Conservation (phyloP, 306 rosid species). For the Dalbergia oliveri region DNA sequence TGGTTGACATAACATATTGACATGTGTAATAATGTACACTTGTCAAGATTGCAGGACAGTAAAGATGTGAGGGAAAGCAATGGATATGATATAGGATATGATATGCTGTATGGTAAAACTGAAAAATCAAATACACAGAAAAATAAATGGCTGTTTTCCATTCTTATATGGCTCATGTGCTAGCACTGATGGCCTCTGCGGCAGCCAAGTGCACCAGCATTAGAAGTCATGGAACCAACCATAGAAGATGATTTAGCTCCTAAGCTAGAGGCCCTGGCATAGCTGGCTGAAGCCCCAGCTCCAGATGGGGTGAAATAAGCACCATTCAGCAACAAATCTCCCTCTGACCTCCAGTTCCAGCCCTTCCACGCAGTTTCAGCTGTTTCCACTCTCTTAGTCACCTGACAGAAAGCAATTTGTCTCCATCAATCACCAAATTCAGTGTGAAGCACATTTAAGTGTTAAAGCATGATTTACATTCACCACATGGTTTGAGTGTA, state of each 20-base stretch:
- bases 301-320: constrained; percentile 97
- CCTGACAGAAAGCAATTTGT: constrained; percentile 52
- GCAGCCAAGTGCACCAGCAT: constrained; percentile 86
- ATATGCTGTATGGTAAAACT: constrained; percentile 50
- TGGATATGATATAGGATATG: constrained; percentile 43
- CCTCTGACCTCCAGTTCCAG: constrained; percentile 99
- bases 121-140: constrained; percentile 48
- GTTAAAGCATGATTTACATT: constrained; percentile 16
- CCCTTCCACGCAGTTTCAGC: constrained; percentile 65
- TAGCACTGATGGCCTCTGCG: constrained; percentile 83
- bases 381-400: constrained; percentile 96
- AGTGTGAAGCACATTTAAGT: constrained; percentile 23
- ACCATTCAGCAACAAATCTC: constrained; percentile 85
- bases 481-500: not conserved
- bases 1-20: constrained; percentile 51
- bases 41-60: constrained; percentile 61
- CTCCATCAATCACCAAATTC: constrained; percentile 16
- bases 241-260: constrained; percentile 96
- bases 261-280: constrained; percentile 98
- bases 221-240: constrained; percentile 90
- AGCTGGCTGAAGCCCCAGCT: constrained; percentile 95
- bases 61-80: constrained; percentile 38
- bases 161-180: constrained; percentile 44
- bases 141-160: constrained; percentile 29
- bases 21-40: constrained; percentile 93